These are phyloP conservation scores for Bassia scoparia DNA, from an alignment of 148 eudicot species.

Conservation along the genomic window DNA sequence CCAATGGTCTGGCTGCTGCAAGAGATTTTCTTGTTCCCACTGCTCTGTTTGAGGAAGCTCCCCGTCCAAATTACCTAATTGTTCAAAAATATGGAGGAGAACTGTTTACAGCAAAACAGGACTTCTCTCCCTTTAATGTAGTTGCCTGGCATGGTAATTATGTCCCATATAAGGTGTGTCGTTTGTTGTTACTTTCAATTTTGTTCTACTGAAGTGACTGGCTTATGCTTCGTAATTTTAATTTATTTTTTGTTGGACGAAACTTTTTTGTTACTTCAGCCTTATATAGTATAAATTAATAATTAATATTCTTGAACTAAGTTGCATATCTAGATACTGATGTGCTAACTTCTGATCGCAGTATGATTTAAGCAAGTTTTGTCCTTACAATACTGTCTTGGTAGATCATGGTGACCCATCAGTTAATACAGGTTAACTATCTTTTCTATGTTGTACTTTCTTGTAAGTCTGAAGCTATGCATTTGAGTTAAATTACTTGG, in stretches of 20 bases:
- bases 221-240: not conserved
- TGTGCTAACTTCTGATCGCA: conserved; percentile 37
- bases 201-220: not conserved
- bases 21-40: conserved; percentile 84
- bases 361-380: conserved; percentile 82
- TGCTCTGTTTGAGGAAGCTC: conserved; percentile 72
- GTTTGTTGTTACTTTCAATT: not conserved
- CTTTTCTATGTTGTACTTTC: not conserved
- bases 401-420: conserved; percentile 96
- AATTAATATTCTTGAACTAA: not conserved
- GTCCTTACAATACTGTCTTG: conserved; percentile 94
- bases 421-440: conserved; percentile 73
- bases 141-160: conserved; percentile 99
- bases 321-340: conserved; percentile 24
- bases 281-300: not conserved
- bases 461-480: not conserved
- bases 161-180: conserved; percentile 75
- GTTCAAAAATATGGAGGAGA: conserved; percentile 95
- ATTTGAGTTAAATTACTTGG: not conserved
- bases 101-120: conserved; percentile 90
- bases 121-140: conserved; percentile 96
- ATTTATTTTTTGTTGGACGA: no score
- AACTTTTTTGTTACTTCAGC: no score
- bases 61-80: conserved; percentile 64
- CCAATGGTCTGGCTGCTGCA: conserved; percentile 92